Evolutionary conservation across 2,329 filamentous ascomycete genomes (phyloP), one percentile per base, ranked within the genome.

Genomic region (Thielaviopsis musarum): DNA sequence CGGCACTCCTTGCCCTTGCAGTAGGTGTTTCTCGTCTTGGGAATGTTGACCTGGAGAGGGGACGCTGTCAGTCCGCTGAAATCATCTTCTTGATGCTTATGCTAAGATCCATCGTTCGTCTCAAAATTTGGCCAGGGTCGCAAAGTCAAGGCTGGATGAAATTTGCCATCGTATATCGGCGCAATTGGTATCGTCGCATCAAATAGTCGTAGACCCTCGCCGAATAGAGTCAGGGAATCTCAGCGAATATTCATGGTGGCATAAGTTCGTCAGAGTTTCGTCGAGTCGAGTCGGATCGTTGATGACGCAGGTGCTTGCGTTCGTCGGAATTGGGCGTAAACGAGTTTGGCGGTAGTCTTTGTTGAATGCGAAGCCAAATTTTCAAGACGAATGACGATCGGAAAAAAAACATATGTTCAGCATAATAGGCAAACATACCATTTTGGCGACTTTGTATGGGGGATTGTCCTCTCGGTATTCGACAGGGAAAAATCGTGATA

Each of bases 1-100:
- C 81, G 83, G 88, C 90, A 95, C 72, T 89, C 84, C 82, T 87
- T 91, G 81, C 87, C 87, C 83, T 94, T 94, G 88, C 88, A 95
- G 81, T 90, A 95, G 76, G 91, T 95, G 80, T 89, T 87, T 75
- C 90, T 85, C 75, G 90, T 95, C 83, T 95, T 95, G 73, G 91
- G 90, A 80, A 95, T 87, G 88, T 95, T 95, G 82, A 95, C 90
- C 91, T 91, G 68, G 45, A 28, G 22, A 52, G 19, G 45, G 30
- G 30, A 34, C 30, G 30, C 61, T 61, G 65, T 64, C 60, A 66
- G 69, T 72, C 67, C 70, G 67, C 67, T 49, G 58, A 51, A 49
- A 26, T 61, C 28, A 38, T 45, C 28, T 54, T 54, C 24, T 10
- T 65, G 67, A 69, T 67, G 66, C 65, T 70, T 63, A 68, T 66